These are phyloP conservation scores for Rhizophlyctis rosea DNA, from an alignment of 192 early-diverging fungal genomes.

Conservation along the genomic window DNA sequence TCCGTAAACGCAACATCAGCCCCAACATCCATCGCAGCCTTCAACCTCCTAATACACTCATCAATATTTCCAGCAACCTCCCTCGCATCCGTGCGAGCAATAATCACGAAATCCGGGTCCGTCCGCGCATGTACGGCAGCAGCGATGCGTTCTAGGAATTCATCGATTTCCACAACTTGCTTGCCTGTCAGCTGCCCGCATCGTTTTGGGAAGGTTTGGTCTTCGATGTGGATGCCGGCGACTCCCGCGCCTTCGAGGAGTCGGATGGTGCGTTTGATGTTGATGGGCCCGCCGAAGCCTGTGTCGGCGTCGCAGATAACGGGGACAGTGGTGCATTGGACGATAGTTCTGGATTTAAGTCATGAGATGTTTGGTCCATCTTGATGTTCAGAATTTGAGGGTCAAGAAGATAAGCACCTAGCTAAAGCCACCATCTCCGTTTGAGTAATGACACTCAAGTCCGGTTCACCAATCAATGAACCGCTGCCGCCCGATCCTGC, in stretches of 20 bases:
- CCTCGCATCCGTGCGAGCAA: constrained; percentile 19
- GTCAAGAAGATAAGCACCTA: not conserved
- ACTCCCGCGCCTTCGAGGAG: constrained; percentile 20
- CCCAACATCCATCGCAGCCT: constrained; percentile 4
- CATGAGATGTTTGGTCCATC: too few species aligned
- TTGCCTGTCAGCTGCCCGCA: constrained; percentile 21
- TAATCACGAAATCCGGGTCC: constrained; percentile 23
- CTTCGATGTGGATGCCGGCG: constrained; percentile 20
- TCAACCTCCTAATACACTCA: not conserved
- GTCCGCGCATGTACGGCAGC: constrained; percentile 20
- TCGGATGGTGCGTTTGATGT: constrained; percentile 18
- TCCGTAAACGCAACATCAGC: constrained; percentile 1
- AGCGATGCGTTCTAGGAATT: constrained; percentile 15
- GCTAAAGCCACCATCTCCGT: constrained; percentile 1
- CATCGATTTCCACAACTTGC: constrained; percentile 11
- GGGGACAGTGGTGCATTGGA: not conserved
- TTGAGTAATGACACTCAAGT: not conserved
- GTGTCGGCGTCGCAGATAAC: not conserved
- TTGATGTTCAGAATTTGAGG: too few species aligned
- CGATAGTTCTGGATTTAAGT: too few species aligned
- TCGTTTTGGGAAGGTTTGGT: constrained; percentile 23
- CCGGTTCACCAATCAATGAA: constrained; percentile 1
- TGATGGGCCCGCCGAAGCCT: constrained; percentile 17
- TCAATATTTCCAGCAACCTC: constrained; percentile 7
- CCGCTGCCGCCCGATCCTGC: not conserved